A percentile compares a stretch with the other conserved stretches of the same genome.
Conservation (phyloP, 768 basidiomycete genomes). For the Pilatotrama ljubarskyi region DNA sequence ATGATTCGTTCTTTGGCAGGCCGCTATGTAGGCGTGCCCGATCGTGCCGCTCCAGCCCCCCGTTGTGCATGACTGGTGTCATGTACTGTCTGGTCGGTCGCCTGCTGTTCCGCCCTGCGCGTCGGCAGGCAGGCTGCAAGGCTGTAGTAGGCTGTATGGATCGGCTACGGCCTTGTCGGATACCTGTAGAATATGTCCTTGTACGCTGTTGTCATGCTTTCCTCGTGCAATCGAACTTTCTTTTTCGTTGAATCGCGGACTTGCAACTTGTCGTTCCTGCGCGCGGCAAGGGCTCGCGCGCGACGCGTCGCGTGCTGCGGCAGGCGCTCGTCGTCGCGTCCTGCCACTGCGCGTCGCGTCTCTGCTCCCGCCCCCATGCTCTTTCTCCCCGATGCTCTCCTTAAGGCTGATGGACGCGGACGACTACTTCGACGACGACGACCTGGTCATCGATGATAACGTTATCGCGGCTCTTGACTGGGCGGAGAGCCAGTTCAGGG, state of each 20-base stretch:
- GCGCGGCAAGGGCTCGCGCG: background rate
- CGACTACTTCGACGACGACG: constrained; percentile 59
- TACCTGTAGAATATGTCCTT: constrained; percentile 1
- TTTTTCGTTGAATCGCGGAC: background rate
- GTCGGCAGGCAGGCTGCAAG: no score
- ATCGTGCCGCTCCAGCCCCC: background rate
- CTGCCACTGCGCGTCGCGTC: background rate
- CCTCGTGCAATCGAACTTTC: background rate
- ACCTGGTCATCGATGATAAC: constrained; percentile 62
- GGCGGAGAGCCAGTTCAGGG: constrained; percentile 47
- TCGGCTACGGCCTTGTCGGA: background rate
- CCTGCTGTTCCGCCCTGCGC: no score
- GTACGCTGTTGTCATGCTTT: constrained; percentile 4
- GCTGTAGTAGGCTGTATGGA: background rate
- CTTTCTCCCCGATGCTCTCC: constrained; percentile 4
- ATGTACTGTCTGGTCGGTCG: background rate
- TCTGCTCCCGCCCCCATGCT: constrained; percentile 3
- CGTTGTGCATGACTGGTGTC: background rate
- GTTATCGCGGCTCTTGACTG: constrained; percentile 62
- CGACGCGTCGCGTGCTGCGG: background rate
- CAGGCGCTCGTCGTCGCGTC: background rate
- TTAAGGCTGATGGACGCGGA: constrained; percentile 54
- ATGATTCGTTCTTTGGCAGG: constrained; percentile 16
- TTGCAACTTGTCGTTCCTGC: no score
- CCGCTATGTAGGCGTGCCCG: constrained; percentile 11